Evolutionary conservation across 177 flowering plant species (phyloP).

Genomic region (Vitis hybrid): DNA sequence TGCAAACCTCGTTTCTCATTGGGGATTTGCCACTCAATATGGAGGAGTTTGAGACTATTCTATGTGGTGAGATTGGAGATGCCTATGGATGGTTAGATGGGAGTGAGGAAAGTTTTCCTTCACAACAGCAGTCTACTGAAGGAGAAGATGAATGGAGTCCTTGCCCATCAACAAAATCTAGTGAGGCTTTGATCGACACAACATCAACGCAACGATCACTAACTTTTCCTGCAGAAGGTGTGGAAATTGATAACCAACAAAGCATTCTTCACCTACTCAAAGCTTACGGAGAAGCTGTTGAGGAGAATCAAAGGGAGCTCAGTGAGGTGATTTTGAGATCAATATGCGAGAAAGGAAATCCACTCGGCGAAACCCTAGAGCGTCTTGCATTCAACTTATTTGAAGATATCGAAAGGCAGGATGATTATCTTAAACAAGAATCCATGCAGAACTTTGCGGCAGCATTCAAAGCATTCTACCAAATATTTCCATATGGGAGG

Average conservation of each 20-base stretch:
- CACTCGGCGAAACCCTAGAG: conserved; percentile 39
- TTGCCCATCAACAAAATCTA: conserved; percentile 14
- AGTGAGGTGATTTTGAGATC: conserved; percentile 39
- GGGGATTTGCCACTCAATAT: conserved; percentile 7
- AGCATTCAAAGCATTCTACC: conserved; percentile 47
- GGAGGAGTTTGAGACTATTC: conserved; percentile 20
- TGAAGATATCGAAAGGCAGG: conserved; percentile 22
- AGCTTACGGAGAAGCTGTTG: conserved; percentile 59
- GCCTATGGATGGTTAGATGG: conserved; percentile 7
- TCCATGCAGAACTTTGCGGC: conserved; percentile 37
- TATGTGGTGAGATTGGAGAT: conserved; percentile 11
- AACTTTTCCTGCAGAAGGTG: conserved; percentile 23
- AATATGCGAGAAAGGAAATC: conserved; percentile 38
- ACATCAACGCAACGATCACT: conserved; percentile 17
- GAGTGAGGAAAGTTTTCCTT: conserved; percentile 17
- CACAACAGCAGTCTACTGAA: conserved; percentile 4
- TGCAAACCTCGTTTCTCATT: conserved; percentile 3
- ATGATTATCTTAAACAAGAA: conserved; percentile 40
- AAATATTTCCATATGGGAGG: conserved; percentile 41
- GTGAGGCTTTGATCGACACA: conserved; percentile 11
- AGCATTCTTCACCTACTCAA: conserved; percentile 40
- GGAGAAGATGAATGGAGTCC: conserved; percentile 25
- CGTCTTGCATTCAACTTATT: conserved; percentile 40
- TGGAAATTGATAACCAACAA: conserved; percentile 29
- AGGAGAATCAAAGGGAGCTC: conserved; percentile 36